These are phyloP conservation scores for Penicillium samsonianum DNA, from an alignment of 495 filamentous ascomycete species.

Conservation along the genomic window DNA sequence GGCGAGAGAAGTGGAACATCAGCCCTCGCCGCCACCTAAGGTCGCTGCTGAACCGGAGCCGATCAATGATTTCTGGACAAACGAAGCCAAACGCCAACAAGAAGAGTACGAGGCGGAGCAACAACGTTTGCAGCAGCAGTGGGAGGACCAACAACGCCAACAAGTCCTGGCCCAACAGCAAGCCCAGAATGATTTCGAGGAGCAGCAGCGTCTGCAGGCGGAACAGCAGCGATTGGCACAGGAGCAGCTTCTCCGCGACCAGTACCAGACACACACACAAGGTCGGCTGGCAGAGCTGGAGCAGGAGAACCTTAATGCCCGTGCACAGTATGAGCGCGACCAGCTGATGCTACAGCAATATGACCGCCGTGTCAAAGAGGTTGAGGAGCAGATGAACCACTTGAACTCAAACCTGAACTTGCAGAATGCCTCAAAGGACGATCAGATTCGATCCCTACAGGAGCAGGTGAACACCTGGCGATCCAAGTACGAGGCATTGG, in stretches of 20 bases:
- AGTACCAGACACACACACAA: conserved; percentile 88
- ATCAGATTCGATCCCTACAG: conserved; percentile 88
- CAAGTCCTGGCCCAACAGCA: conserved; percentile 80
- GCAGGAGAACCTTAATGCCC: conserved; percentile 88
- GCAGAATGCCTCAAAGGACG: conserved; percentile 86
- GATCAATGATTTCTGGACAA: conserved; percentile 97
- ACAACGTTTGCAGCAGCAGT: conserved; percentile 77
- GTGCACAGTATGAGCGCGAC: conserved; percentile 94
- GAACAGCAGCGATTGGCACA: conserved; percentile 91
- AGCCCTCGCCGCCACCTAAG: conserved; percentile 67
- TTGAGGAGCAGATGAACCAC: conserved; percentile 83
- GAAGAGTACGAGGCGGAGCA: conserved; percentile 94
- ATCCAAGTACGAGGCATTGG: conserved; percentile 92
- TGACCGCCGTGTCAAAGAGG: conserved; percentile 85
- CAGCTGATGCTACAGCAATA: conserved; percentile 97
- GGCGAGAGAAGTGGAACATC: conserved; percentile 57
- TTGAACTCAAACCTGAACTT: conserved; percentile 81
- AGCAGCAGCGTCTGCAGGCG: conserved; percentile 83
- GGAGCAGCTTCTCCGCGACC: conserved; percentile 82
- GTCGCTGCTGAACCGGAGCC: conserved; percentile 80
- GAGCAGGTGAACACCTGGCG: conserved; percentile 97
- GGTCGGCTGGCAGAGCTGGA: conserved; percentile 92
- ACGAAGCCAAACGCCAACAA: conserved; percentile 84
- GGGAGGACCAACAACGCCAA: conserved; percentile 70
- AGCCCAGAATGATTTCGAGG: conserved; percentile 89